phyloP scores from a whole-genome alignment of 306 rosid genomes.

The Ormosia semicastrata region DNA sequence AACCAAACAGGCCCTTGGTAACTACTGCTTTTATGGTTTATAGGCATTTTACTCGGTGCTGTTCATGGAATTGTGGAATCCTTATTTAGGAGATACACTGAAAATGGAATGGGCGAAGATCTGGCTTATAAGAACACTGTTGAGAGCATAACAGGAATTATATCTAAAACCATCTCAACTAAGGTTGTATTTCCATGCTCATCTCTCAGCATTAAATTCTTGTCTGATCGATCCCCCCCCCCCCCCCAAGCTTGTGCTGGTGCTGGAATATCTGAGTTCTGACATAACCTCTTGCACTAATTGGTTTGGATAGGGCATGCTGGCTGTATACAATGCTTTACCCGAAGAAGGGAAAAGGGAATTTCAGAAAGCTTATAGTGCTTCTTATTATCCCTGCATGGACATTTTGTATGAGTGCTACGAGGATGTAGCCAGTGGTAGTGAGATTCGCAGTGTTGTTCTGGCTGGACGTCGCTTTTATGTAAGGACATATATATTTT shows the following conservation, averaged over 20 bases:
- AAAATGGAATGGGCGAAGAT: conserved; percentile 86
- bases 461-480: conserved; percentile 79
- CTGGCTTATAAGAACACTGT: conserved; percentile 94
- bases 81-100: conserved; percentile 90
- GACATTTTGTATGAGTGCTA: conserved; percentile 83
- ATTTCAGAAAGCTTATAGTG: conserved; percentile 74
- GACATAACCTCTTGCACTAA: neutral
- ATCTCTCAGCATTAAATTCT: neutral
- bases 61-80: conserved; percentile 96
- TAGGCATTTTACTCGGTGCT: conserved; percentile 97
- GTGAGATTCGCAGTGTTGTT: conserved; percentile 82
- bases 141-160: conserved; percentile 77
- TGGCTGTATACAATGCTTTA: conserved; percentile 60
- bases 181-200: conserved; percentile 43
- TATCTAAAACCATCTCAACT: conserved; percentile 68
- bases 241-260: neutral
- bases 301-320: conserved; percentile 55
- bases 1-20: neutral
- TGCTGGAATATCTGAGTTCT: neutral
- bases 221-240: neutral
- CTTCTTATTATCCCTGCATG: conserved; percentile 82
- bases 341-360: conserved; percentile 57
- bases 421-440: conserved; percentile 75
- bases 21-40: conserved; percentile 25
- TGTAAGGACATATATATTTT: conserved; percentile 33